Percentiles rank a stretch among this genome's conserved stretches.
phyloP scores from a whole-genome alignment of 495 filamentous ascomycete genomes.

The Hypoxylon intermedium region DNA sequence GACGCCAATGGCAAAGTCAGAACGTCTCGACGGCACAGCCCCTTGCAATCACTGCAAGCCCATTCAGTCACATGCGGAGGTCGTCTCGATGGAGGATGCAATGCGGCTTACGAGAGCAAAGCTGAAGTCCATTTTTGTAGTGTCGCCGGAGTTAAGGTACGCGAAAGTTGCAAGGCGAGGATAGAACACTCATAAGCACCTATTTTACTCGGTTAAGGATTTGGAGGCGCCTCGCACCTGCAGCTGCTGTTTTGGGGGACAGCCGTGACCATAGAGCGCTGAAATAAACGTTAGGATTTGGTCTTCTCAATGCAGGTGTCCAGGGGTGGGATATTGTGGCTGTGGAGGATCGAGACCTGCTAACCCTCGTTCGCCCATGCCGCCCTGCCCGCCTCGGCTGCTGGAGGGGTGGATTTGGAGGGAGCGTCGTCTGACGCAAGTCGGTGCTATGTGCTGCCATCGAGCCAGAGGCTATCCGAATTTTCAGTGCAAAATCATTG shows the following conservation, averaged over 20 bases:
- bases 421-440: slow-evolving; percentile 27
- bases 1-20: too few relatives aligned
- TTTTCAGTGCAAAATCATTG: slow-evolving; percentile 11
- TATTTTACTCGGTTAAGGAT: not conserved
- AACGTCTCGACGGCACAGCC: slow-evolving; percentile 2
- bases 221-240: slow-evolving; percentile 9
- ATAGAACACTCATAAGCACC: slow-evolving; percentile 7
- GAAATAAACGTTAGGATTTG: slow-evolving; percentile 11
- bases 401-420: slow-evolving; percentile 15
- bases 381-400: slow-evolving; percentile 20
- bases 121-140: slow-evolving; percentile 13
- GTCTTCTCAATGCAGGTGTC: slow-evolving; percentile 11
- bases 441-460: slow-evolving; percentile 20
- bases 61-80: slow-evolving; percentile 16
- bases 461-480: slow-evolving; percentile 18
- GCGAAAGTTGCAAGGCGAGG: not conserved
- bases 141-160: slow-evolving; percentile 8
- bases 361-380: slow-evolving; percentile 26
- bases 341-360: slow-evolving; percentile 33
- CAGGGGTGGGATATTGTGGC: slow-evolving; percentile 23
- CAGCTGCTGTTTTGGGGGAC: slow-evolving; percentile 33
- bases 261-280: slow-evolving; percentile 6
- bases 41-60: not conserved
- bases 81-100: slow-evolving; percentile 29
- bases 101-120: slow-evolving; percentile 29